Base-by-base conservation (phyloP, 495 filamentous ascomycete genomes). In the Bacidia rubella region DNA sequence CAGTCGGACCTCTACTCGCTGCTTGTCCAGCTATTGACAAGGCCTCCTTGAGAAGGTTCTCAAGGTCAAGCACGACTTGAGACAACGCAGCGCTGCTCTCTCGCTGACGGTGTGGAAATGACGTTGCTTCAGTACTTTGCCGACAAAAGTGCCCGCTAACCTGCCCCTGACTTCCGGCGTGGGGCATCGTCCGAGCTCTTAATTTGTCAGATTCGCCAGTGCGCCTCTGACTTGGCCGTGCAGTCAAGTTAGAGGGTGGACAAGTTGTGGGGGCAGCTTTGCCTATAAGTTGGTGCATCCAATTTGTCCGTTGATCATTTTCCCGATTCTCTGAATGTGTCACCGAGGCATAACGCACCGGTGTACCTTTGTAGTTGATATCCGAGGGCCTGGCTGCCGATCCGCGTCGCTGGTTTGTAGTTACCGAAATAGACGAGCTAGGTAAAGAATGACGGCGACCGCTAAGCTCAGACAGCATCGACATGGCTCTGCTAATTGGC, bases 11-110 rank as follows among this genome's bases (percentile, higher is more conserved):
- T 55, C 63, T 55, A 15, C 64, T 60, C 12, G 60, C 62, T 44
- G 60, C 66, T 49, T 72, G 58, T 22, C 66, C 62, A 17, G 70
- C 73, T 19, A 77, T 57, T 0, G 57, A 61, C 17, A 73, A 52
- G 17, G 73, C 74, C 57, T 75, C 68, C 32, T 61, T 63, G 17
- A 76, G 62, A 11, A 76, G 64, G 41, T 62, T 55, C 47, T 77
- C 74, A 25, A 76, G 63, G 48, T 71, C 65, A 15, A 57, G 61
- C 55, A 74, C 62, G 7, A 68, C 68, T 41, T 55, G 47, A 15
- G 52, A 46, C 26, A 62, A 60, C 39, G 49, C 47, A 11, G 55
- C 40, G 25, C 47, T 24, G 17, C 51, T 50, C 32, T 25, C 48
- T 23, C 49, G 35, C 46, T 55, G 57, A 23, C 56, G 40, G 11